These are phyloP conservation scores for Ganoderma lingzhi DNA, from an alignment of 1,284 basidiomycete genomes.

Conservation along the genomic window DNA sequence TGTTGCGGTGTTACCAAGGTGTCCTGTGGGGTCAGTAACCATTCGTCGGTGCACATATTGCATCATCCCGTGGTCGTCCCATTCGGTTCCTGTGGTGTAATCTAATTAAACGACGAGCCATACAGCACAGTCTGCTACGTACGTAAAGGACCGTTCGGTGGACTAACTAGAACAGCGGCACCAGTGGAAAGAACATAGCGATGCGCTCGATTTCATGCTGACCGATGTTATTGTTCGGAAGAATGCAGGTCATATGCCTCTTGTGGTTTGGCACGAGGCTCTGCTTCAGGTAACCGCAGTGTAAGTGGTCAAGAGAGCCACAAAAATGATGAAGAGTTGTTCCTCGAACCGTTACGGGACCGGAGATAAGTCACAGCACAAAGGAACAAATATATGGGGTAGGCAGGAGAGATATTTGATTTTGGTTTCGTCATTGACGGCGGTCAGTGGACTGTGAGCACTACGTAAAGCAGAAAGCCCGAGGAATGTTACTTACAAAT, in stretches of 20 bases:
- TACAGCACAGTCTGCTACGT: not conserved
- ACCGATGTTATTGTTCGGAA: not conserved
- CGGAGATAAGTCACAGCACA: not conserved
- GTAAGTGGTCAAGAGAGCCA: not conserved
- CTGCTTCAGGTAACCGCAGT: not conserved
- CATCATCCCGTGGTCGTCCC: not conserved
- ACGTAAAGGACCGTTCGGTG: not conserved
- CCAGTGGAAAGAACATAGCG: not conserved
- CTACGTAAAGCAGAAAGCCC: no score
- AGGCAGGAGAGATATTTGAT: not conserved
- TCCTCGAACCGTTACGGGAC: not conserved
- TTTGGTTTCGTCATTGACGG: not conserved
- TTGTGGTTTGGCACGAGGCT: not conserved
- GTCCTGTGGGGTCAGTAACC: not conserved
- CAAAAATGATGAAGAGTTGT: not conserved
- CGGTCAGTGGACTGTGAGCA: not conserved
- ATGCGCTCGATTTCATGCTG: not conserved
- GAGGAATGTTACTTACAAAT: not conserved
- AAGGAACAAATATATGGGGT: not conserved
- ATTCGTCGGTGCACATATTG: not conserved
- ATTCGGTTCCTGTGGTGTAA: constrained; percentile 1
- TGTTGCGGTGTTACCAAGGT: no score
- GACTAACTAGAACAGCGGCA: not conserved
- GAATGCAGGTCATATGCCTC: not conserved
- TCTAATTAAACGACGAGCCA: not conserved